Evolutionary conservation across 2,329 filamentous ascomycete genomes (phyloP).

Genomic region (Penicillium hesseltinei): DNA sequence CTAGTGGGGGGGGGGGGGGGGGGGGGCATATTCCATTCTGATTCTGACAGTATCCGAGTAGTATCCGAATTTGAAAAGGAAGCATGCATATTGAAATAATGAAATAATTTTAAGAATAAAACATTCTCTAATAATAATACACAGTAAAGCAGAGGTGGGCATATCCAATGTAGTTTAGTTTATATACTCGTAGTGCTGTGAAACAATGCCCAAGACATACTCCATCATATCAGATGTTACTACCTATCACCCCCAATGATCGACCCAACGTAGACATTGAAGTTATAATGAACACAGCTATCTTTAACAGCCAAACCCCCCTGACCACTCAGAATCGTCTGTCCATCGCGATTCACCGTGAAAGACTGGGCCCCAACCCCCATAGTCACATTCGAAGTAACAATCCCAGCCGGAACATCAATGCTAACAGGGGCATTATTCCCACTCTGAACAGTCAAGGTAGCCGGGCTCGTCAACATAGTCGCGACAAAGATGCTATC

Average conservation of each 20-base stretch:
- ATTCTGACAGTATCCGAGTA: no score
- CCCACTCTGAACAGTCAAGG: slow-evolving; percentile 31
- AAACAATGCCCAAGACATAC: not conserved
- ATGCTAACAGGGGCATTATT: slow-evolving; percentile 21
- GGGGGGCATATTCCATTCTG: no score
- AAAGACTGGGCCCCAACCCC: slow-evolving; percentile 32
- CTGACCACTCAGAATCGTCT: slow-evolving; percentile 6
- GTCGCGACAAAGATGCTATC: slow-evolving; percentile 35
- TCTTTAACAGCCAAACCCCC: slow-evolving; percentile 26
- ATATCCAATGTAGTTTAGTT: not conserved
- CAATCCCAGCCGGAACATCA: slow-evolving; percentile 32
- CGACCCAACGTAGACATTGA: slow-evolving; percentile 34
- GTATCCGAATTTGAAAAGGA: not conserved
- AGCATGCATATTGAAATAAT: not conserved
- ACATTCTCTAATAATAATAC: no score
- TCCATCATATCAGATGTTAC: not conserved
- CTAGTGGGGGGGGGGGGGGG: no score
- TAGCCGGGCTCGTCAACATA: slow-evolving; percentile 29
- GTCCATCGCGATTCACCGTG: slow-evolving; percentile 23
- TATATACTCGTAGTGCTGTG: not conserved
- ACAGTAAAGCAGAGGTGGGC: not conserved
- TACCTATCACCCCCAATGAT: not conserved
- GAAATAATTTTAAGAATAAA: no score
- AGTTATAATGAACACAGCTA: slow-evolving; percentile 32
- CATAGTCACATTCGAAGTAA: slow-evolving; percentile 33